phyloP scores from a whole-genome alignment of 2,329 filamentous ascomycete species.

The Epichloe sibirici region DNA sequence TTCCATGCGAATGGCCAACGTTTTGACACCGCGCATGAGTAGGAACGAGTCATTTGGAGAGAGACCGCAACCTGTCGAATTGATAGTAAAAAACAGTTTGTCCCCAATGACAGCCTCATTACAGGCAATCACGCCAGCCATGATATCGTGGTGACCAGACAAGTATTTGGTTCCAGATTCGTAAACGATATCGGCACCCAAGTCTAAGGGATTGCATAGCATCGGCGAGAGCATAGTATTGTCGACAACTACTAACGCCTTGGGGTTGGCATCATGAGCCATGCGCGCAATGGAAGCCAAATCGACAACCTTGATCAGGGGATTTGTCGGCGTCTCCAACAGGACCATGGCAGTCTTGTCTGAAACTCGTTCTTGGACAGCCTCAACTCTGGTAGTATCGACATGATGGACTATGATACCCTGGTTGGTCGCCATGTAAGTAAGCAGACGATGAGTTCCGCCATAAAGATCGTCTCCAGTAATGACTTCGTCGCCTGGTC shows the following conservation, averaged over 20 bases:
- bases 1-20: conserved; percentile 94
- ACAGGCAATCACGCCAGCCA: conserved; percentile 92
- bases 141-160: conserved; percentile 95
- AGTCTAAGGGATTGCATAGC: conserved; percentile 82
- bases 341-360: conserved; percentile 89
- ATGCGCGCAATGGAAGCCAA: conserved; percentile 66
- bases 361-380: conserved; percentile 55
- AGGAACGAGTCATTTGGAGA: conserved; percentile 94
- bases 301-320: conserved; percentile 95
- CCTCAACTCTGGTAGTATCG: conserved; percentile 72
- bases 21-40: conserved; percentile 91
- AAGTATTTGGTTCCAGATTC: conserved; percentile 97
- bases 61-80: conserved; percentile 86
- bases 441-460: conserved; percentile 84
- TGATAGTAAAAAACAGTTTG: conserved; percentile 93
- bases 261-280: conserved; percentile 65
- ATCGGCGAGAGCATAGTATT: conserved; percentile 99
- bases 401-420: conserved; percentile 93
- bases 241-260: conserved; percentile 80
- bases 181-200: conserved; percentile 93
- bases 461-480: conserved; percentile 96
- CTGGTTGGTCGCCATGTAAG: conserved; percentile 78
- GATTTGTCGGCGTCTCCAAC: conserved; percentile 93
- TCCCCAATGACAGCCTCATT: conserved; percentile 75
- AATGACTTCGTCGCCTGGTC: conserved; percentile 91